Base-by-base conservation (phyloP, 495 filamentous ascomycete genomes). In the Penicillium fimorum region DNA sequence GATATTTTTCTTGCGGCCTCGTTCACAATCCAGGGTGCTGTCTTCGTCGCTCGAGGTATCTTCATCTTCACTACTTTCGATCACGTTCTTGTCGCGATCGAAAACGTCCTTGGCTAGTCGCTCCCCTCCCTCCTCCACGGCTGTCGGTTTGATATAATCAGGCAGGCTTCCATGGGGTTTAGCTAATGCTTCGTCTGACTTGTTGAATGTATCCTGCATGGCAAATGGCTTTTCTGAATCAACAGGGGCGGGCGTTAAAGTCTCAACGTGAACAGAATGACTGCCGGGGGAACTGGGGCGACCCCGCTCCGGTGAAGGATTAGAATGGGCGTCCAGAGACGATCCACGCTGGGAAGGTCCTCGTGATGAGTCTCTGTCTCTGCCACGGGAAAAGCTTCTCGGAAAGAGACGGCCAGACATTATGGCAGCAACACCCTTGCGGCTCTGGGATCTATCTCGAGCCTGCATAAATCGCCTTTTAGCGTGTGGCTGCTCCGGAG, bases 71-170 rank as follows among this genome's bases (percentile, higher is more conserved):
- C 79, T 83, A 38, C 74, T 80, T 59, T 83, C 78, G 9, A 76
- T 72, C 10, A 67, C 64, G 61, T 68, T 70, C 69, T 66, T 74
- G 57, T 65, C 87, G 17, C 82, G 83, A 57, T 89, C 87, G 47
- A 83, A 74, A 49, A 89, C 84, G 63, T 93, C 90, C 66, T 91
- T 93, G 52, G 84, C 79, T 55, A 96, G 68, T 44, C 90, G 82
- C 50, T 82, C 82, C 33, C 78, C 82, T 63, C 61, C 66, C 51
- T 65, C 72, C 60, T 64, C 72, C 48, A 57, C 71, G 5, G 55
- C 58, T 38, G 50, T 55, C 1, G 63, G 68, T 56, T 63, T 77
- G 56, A 65, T 68, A 61, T 87, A 72, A 29, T 73, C 73, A 8
- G 82, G 75, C 11, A 89, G 68, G 25, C 64, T 78, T 9, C 83